These are phyloP conservation scores for Fraxinus americana DNA, from an alignment of 257 asterid species.

Conservation along the genomic window DNA sequence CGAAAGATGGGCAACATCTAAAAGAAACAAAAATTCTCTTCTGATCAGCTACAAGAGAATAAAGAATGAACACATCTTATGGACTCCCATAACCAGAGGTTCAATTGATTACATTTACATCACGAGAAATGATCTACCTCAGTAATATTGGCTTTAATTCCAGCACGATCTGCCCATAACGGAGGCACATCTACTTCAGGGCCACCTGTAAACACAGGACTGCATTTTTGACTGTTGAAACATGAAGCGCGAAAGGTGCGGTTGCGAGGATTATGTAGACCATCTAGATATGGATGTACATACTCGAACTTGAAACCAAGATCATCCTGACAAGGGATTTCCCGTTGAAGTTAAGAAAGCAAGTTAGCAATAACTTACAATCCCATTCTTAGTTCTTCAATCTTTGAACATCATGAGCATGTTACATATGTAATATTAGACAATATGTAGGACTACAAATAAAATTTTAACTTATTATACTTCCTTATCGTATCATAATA, in stretches of 20 bases:
- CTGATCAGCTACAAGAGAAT: too few relatives aligned
- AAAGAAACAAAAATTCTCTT: too few relatives aligned
- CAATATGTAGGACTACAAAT: background rate
- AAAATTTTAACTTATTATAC: background rate
- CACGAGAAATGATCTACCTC: slow-evolving; percentile 52
- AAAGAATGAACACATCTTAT: slow-evolving; percentile 15
- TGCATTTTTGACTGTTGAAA: slow-evolving; percentile 87
- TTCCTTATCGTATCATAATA: background rate
- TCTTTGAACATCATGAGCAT: background rate
- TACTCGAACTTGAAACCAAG: slow-evolving; percentile 97
- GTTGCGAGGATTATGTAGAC: slow-evolving; percentile 79
- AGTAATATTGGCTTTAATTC: slow-evolving; percentile 81
- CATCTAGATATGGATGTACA: slow-evolving; percentile 91
- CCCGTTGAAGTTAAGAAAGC: background rate
- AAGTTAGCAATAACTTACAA: background rate
- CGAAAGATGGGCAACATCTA: too few relatives aligned
- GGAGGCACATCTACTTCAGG: slow-evolving; percentile 97
- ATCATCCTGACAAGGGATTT: slow-evolving; percentile 62
- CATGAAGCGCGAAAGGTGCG: slow-evolving; percentile 89
- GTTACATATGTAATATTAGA: background rate
- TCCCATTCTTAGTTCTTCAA: background rate
- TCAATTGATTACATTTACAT: background rate
- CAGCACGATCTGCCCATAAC: slow-evolving; percentile 95
- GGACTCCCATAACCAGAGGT: background rate
- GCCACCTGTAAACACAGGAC: slow-evolving; percentile 98